Base-by-base conservation (phyloP, 2,329 filamentous ascomycete genomes). In the Pestalotiopsis fici region DNA sequence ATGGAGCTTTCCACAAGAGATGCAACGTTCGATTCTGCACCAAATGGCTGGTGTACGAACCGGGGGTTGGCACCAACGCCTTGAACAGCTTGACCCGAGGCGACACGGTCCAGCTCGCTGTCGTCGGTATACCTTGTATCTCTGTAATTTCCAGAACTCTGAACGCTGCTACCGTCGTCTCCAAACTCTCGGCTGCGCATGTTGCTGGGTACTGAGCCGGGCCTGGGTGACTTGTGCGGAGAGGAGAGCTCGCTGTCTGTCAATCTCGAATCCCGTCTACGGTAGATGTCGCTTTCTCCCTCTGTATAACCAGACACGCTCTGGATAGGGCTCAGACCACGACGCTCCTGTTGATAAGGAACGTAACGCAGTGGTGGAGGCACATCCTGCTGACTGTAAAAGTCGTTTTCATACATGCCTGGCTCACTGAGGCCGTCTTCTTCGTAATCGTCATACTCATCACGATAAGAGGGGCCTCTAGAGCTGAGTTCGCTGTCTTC, bases 291-390 rank as follows among this genome's bases (percentile, higher is more conserved):
- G 73, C 85, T 90, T 65, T 89, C 89, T 59, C 89, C 88, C 73
- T 94, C 90, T 3, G 89, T 91, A 74, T 94, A 95, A 69, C 95
- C 96, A 12, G 94, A 95, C 18, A 97, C 93, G 74, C 95, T 98
- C 72, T 96, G 95, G 68, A 97, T 95, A 0, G 95, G 95, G 76
- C 95, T 98, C 61, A 97, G 81, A 12, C 90, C 91, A 55, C 93
- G 91, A 64, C 88, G 86, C 71, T 91, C 88, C 12, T 89, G 86
- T 72, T 90, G 87, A 70, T 93, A 91, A 1, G 91, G 88, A n/a
- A 90, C 85, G 72, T 91, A 92, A 71, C 87, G 88, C 31, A 90
- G 79, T 18, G 88, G 88, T 3, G 88, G 86, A 2, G 89, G 88
- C 2, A 91, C 89, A 69, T 91, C 87, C 71, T 91, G 89, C 3